Evolutionary conservation across 129 eudicot species (phyloP), one percentile per base, ranked within the genome.

Genomic region (Artemisia argyi): DNA sequence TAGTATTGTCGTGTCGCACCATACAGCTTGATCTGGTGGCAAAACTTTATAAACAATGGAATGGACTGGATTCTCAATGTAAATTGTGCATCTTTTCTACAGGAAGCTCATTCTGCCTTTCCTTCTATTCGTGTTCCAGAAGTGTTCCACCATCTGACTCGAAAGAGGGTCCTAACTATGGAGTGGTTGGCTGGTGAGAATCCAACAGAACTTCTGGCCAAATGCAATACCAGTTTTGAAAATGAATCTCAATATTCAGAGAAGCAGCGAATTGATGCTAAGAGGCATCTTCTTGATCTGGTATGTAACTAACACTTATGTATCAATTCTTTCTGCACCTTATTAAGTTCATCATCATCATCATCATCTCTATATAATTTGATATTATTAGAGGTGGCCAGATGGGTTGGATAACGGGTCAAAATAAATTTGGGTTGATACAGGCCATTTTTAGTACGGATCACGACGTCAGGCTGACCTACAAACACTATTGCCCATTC

Each of bases 151-250:
- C 84, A 83, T 61, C 74, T 94, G 74, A 87, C 82, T 64, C 75
- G 77, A 74, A 95, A 83, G 80, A 83, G 93, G 72, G 89, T 95
- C 62, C 66, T 95, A 70, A 95, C 99, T 53, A 95, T 95, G 97
- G 96, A 95, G 75, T 95, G 99, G 99, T 82, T 95, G 87, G 79
- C 71, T 73, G 99, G 99, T 76, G 99, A 95, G 35, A 90, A 85
- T 85, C 99, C 99, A 77, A 88, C 60, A 75, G 96, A 90, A 61
- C 81, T 95, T 35, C 55, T 95, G n/a, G 58, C 80, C 20, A 67
- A 71, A n/a, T 82, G 97, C 59, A 76, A 70, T 66, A 44, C 55
- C 30, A 75, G 66, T 14, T 47, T 72, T 64, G 84, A 44, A 15
- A 56, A 80, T 67, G 83, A 73, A 9, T 78, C 81, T 60, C 80